Percentiles rank a stretch among this genome's conserved stretches.
Evolutionary conservation across 1,284 basidiomycete genomes (phyloP).

Genomic region (Erythrobasidium hasegawianum): DNA sequence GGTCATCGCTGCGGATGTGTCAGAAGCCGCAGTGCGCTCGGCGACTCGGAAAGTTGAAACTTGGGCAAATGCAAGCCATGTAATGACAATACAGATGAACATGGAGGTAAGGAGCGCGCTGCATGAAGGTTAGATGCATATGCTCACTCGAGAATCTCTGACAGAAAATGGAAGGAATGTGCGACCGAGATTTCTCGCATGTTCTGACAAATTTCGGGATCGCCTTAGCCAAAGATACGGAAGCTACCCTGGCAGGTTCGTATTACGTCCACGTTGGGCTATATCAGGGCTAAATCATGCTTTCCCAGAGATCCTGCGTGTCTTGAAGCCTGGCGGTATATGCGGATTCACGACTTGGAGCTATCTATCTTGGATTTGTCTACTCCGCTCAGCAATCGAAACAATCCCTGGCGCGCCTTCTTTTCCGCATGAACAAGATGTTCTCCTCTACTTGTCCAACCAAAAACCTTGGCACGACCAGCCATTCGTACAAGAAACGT

Average conservation of each 20-base stretch:
- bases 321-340: slow-evolving; percentile 26
- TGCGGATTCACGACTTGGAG: slow-evolving; percentile 33
- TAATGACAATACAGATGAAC: slow-evolving; percentile 27
- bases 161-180: slow-evolving; percentile 25
- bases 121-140: neutral
- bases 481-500: neutral
- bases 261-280: neutral
- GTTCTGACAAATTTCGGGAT: slow-evolving; percentile 33
- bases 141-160: neutral
- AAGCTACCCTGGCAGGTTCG: slow-evolving; percentile 19
- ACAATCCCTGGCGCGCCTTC: neutral
- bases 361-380: slow-evolving; percentile 21
- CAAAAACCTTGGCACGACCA: slow-evolving; percentile 4
- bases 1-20: slow-evolving; percentile 19
- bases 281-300: neutral
- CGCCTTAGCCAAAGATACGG: slow-evolving; percentile 17
- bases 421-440: slow-evolving; percentile 11
- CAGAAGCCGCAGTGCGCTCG: slow-evolving; percentile 1
- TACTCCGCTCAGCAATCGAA: slow-evolving; percentile 12
- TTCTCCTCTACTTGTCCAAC: neutral
- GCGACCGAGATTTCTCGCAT: slow-evolving; percentile 16
- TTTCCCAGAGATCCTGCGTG: slow-evolving; percentile 15
- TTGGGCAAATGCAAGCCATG: slow-evolving; percentile 21
- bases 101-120: slow-evolving; percentile 1
- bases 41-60: slow-evolving; percentile 15